Percentiles rank a stretch among this genome's conserved stretches.
These are phyloP conservation scores for thale cress (Arabidopsis thaliana) DNA, from an alignment of 345 rosid species.

Conservation along the genomic window DNA sequence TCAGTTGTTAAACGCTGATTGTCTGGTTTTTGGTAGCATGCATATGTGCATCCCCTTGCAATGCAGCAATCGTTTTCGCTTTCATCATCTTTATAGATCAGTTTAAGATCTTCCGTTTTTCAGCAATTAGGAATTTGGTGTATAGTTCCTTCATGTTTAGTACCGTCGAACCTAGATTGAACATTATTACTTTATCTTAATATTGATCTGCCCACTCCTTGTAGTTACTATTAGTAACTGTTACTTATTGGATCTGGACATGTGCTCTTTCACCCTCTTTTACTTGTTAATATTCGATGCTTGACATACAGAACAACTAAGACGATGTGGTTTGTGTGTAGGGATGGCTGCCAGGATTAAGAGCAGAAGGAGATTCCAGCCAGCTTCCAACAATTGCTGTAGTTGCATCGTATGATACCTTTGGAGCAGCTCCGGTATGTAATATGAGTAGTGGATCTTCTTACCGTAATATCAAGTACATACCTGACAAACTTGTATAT, in stretches of 20 bases:
- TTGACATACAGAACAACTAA: slow-evolving; percentile 29
- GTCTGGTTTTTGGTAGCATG: slow-evolving; percentile 23
- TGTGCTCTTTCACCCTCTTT: background rate
- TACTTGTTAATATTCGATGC: background rate
- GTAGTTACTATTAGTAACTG: background rate
- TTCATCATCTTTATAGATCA: slow-evolving; percentile 16
- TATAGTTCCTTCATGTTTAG: background rate
- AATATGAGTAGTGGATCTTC: slow-evolving; percentile 29
- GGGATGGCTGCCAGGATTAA: slow-evolving; percentile 98
- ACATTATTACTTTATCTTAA: background rate
- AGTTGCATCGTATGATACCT: slow-evolving; percentile 95
- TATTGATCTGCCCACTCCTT: slow-evolving; percentile 5
- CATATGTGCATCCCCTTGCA: slow-evolving; percentile 15
- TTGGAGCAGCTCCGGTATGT: slow-evolving; percentile 97
- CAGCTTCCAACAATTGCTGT: slow-evolving; percentile 95
- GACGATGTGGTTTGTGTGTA: slow-evolving; percentile 43
- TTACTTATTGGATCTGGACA: slow-evolving; percentile 12
- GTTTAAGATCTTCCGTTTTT: slow-evolving; percentile 6
- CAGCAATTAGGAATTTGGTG: slow-evolving; percentile 15
- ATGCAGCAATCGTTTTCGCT: background rate
- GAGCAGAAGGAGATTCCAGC: slow-evolving; percentile 85
- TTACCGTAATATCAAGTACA: slow-evolving; percentile 22
- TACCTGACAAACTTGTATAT: slow-evolving; percentile 40
- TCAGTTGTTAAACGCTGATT: slow-evolving; percentile 17
- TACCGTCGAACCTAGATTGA: background rate